Conservation (phyloP, 2,329 filamentous ascomycete genomes). For the Penicillium sp. region DNA sequence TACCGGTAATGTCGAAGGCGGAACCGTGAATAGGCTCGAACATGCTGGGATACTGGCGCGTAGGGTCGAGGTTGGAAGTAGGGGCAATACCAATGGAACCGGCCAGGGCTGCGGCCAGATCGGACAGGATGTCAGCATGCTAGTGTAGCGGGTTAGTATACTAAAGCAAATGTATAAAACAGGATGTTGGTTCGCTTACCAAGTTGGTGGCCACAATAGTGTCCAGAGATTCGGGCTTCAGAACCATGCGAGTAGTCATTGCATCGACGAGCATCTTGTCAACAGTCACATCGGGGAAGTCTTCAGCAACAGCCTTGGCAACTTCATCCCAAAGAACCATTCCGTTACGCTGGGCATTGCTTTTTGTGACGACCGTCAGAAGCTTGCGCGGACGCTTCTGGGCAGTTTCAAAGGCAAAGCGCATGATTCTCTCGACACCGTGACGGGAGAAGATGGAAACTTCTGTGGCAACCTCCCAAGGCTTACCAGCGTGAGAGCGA, state of each 20-base stretch:
- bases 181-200: constrained; percentile 26
- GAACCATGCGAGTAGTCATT: constrained; percentile 67
- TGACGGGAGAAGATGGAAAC: constrained; percentile 66
- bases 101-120: constrained; percentile 70
- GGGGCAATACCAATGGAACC: constrained; percentile 74
- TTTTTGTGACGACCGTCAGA: constrained; percentile 67
- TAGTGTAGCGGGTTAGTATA: constrained; percentile 32
- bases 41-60: constrained; percentile 62
- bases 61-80: constrained; percentile 69
- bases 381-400: constrained; percentile 60
- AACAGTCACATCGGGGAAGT: constrained; percentile 63
- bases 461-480: constrained; percentile 66
- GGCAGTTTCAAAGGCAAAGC: constrained; percentile 66
- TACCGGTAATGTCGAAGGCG: constrained; percentile 67
- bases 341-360: constrained; percentile 67
- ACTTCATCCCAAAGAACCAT: constrained; percentile 72
- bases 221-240: constrained; percentile 62
- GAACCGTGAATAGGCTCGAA: constrained; percentile 68
- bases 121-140: constrained; percentile 69
- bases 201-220: constrained; percentile 68
- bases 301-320: constrained; percentile 56
- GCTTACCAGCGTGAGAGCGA: constrained; percentile 60
- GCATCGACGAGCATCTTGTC: constrained; percentile 71
- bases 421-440: constrained; percentile 62
- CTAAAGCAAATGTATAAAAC: neutral